Percentiles rank a stretch among this genome's conserved stretches.
Evolutionary conservation across 108 stramenopile genomes (phyloP).

Genomic region (Cyclostephanos invisitatus): DNA sequence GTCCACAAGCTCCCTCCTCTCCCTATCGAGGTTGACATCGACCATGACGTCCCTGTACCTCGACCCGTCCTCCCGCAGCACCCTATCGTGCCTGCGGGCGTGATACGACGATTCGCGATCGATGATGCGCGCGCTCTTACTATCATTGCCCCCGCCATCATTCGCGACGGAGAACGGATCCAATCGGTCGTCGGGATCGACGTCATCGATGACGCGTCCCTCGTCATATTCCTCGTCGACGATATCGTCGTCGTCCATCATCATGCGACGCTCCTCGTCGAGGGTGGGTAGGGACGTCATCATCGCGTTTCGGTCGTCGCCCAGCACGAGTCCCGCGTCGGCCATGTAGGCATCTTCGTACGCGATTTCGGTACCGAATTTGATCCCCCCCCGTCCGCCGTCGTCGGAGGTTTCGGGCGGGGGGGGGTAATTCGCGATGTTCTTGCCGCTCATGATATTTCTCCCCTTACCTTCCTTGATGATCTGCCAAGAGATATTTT

Average conservation of each 20-base stretch:
- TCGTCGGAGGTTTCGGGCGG: conserved; percentile 5
- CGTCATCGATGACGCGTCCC: conserved; percentile 17
- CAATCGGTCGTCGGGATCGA: neutral
- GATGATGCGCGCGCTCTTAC: conserved; percentile 81
- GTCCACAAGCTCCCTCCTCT: conserved; percentile 64
- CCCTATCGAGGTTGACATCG: conserved; percentile 71
- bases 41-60: conserved; percentile 90
- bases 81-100: conserved; percentile 74
- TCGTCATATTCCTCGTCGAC: conserved; percentile 49
- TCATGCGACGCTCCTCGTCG: conserved; percentile 49
- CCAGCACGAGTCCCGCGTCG: conserved; percentile 24
- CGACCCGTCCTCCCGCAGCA: conserved; percentile 74
- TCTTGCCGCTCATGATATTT: neutral
- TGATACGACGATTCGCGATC: conserved; percentile 92
- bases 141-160: conserved; percentile 75
- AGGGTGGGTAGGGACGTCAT: conserved; percentile 49
- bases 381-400: conserved; percentile 56
- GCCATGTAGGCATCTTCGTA: conserved; percentile 55
- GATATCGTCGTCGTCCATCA: conserved; percentile 26
- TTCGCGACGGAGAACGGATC: conserved; percentile 71
- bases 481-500: no score
- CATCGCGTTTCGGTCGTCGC: conserved; percentile 16
- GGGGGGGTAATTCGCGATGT: neutral
- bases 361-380: conserved; percentile 56
- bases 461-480: no score